phyloP scores from a whole-genome alignment of 306 rosid species.

The peach (Prunus persica) region DNA sequence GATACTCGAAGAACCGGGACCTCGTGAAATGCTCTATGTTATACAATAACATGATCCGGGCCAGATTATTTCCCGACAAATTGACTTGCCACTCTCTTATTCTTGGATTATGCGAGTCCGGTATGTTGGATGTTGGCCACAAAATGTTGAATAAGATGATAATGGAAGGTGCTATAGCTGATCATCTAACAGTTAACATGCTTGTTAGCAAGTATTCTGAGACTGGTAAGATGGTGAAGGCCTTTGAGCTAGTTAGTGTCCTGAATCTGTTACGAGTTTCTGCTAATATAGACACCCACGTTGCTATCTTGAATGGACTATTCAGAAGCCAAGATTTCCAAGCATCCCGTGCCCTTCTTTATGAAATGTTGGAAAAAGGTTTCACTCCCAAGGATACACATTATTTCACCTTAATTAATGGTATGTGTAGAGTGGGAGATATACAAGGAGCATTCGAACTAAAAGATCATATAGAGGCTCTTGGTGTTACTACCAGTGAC shows the following conservation, averaged over 20 bases:
- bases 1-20: conserved; percentile 50
- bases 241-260: conserved; percentile 44
- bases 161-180: conserved; percentile 45
- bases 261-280: conserved; percentile 42
- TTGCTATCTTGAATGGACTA: conserved; percentile 51
- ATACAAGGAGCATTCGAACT: conserved; percentile 55
- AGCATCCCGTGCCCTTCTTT: conserved; percentile 45
- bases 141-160: conserved; percentile 53
- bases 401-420: conserved; percentile 57
- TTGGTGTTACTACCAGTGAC: conserved; percentile 44
- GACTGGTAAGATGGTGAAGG: conserved; percentile 43
- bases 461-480: conserved; percentile 56
- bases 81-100: conserved; percentile 66
- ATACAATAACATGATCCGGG: conserved; percentile 38
- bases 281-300: conserved; percentile 44
- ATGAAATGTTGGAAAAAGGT: conserved; percentile 55
- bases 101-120: conserved; percentile 51
- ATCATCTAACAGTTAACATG: conserved; percentile 53
- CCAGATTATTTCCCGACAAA: conserved; percentile 46
- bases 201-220: conserved; percentile 60
- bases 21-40: conserved; percentile 40
- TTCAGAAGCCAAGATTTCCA: conserved; percentile 43
- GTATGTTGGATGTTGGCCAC: conserved; percentile 57
- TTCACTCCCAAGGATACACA: conserved; percentile 52
- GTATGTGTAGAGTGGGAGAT: conserved; percentile 72